These are phyloP conservation scores for Saposhnikovia divaricata DNA, from an alignment of 129 eudicot genomes.

Conservation along the genomic window DNA sequence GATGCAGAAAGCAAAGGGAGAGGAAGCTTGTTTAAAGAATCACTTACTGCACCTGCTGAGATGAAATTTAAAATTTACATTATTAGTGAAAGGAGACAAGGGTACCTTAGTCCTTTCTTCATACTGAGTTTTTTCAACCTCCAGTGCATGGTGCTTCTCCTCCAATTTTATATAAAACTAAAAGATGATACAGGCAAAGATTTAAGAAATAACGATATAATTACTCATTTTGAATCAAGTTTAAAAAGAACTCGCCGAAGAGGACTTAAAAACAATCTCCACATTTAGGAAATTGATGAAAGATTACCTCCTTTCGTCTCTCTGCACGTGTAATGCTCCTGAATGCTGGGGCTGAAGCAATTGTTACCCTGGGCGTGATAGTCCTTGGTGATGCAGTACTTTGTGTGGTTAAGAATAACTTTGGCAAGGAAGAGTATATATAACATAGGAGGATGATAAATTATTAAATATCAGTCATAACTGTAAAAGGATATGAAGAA, in stretches of 20 bases:
- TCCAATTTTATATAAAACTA: constrained; percentile 72
- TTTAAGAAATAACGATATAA: neutral
- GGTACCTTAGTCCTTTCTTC: constrained; percentile 79
- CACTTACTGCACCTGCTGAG: neutral
- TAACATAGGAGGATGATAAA: neutral
- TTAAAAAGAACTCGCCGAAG: neutral
- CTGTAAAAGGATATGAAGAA: constrained; percentile 60
- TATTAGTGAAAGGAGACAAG: neutral
- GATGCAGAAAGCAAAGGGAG: neutral
- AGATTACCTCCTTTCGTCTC: constrained; percentile 71
- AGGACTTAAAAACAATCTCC: neutral
- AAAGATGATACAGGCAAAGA: constrained; percentile 7
- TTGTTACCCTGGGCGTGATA: constrained; percentile 39
- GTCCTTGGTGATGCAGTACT: constrained; percentile 52
- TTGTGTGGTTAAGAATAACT: constrained; percentile 33
- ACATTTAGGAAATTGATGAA: neutral
- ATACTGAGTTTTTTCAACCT: constrained; percentile 67
- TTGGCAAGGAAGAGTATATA: neutral
- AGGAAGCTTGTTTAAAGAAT: neutral
- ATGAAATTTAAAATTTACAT: neutral
- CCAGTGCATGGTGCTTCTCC: constrained; percentile 80
- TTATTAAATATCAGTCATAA: neutral
- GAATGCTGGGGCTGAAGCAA: constrained; percentile 75
- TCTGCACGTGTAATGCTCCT: constrained; percentile 77
- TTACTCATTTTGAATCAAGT: constrained; percentile 7